Percentiles rank a stretch among this genome's conserved stretches.
These are phyloP conservation scores for Zymoseptoria passerinii DNA, from an alignment of 2,329 filamentous ascomycete species.

Conservation along the genomic window DNA sequence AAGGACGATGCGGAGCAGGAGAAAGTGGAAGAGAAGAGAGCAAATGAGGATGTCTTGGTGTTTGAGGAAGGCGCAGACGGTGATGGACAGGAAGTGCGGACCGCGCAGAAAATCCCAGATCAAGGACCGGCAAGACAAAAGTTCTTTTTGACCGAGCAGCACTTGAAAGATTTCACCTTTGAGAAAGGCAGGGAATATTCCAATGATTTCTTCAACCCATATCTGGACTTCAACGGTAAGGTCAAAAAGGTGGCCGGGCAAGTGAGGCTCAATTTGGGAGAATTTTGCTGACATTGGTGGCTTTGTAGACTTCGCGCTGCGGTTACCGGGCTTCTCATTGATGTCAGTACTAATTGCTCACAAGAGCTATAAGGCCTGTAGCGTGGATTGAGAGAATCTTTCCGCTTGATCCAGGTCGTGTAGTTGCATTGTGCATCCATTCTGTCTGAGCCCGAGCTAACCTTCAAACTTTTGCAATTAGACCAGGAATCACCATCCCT, in stretches of 20 bases:
- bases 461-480: no score
- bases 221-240: constrained; percentile 72
- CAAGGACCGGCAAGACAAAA: constrained; percentile 46
- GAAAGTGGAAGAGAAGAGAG: constrained; percentile 23
- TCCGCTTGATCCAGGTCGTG: no score
- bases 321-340: constrained; percentile 58
- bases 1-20: constrained; percentile 31
- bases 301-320: constrained; percentile 55
- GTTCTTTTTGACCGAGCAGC: constrained; percentile 49
- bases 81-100: constrained; percentile 35
- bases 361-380: constrained; percentile 1
- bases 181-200: constrained; percentile 54
- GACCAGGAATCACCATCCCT: constrained; percentile 59
- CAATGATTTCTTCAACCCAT: constrained; percentile 81
- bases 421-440: no score
- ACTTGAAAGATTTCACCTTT: constrained; percentile 52
- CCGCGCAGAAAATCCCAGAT: constrained; percentile 34
- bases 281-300: constrained; percentile 1
- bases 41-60: constrained; percentile 52
- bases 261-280: not conserved
- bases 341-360: no score
- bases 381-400: no score
- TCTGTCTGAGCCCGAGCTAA: no score
- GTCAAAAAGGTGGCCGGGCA: not conserved
- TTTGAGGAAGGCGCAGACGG: constrained; percentile 46